Evolutionary conservation across 331 rosid genomes (phyloP).

Genomic region (Rhamnella rubrinervis): DNA sequence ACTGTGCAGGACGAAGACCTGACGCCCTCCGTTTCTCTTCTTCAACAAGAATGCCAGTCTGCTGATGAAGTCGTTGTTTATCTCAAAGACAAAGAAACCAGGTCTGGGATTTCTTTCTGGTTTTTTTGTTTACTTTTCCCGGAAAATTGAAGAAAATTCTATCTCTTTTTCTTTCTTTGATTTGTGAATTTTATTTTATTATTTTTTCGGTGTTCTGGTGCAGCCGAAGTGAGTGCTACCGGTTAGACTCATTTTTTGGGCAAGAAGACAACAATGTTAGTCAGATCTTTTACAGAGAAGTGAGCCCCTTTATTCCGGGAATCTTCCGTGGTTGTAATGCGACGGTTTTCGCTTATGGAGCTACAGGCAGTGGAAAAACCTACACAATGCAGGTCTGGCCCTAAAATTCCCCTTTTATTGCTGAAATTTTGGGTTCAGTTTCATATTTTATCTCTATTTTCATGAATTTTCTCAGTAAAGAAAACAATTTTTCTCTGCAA

Average conservation of each 20-base stretch:
- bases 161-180: background rate
- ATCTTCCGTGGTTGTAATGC: conserved; percentile 74
- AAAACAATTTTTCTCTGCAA: background rate
- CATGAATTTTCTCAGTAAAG: background rate
- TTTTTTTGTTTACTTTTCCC: background rate
- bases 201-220: conserved; percentile 7
- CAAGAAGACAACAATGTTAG: conserved; percentile 69
- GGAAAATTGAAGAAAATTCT: background rate
- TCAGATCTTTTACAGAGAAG: conserved; percentile 66
- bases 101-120: conserved; percentile 32
- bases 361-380: conserved; percentile 96
- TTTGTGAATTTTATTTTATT: background rate
- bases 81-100: conserved; percentile 75
- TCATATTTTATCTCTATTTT: background rate
- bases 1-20: conserved; percentile 27
- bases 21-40: conserved; percentile 49
- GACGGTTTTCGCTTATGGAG: conserved; percentile 95
- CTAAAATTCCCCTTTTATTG: background rate
- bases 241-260: conserved; percentile 71
- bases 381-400: conserved; percentile 84
- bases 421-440: background rate
- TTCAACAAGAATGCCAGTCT: conserved; percentile 34
- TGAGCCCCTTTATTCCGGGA: conserved; percentile 67
- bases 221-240: conserved; percentile 84
- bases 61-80: conserved; percentile 54